Base-by-base conservation (phyloP, 1,139 yeast species). In the Suhomyces kunorum region DNA sequence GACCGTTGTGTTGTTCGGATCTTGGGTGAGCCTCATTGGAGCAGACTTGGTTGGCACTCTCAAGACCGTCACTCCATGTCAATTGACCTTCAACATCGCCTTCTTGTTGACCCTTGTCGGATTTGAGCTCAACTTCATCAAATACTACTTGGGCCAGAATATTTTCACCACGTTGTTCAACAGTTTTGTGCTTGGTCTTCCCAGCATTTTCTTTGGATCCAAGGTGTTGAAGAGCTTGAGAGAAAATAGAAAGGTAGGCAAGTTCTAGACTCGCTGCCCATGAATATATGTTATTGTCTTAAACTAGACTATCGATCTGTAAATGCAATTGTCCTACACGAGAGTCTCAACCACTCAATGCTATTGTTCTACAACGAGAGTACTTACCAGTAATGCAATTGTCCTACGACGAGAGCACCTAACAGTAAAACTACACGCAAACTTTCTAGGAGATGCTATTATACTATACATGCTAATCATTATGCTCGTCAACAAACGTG, bases 91-190 rank as follows among this genome's bases (percentile, higher is more conserved):
- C 61, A 63, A 78, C 55, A 53, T 63, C 14, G 74, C 74, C 3
- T 81, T 86, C 50, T 59, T 87, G 38, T 61, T 61, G 2, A 64
- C 82, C 3, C 58, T 89, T 34, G 57, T 75, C 14, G 80, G 79
- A 4, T 73, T 80, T 49, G 96, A 89, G 64, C 60, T 64, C 33
- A 69, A 78, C 17, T 87, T 89, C 53, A 62, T 76, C 49, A 74
- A 71, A 47, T 90, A 90, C 66, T 90, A 80, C 64, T 60, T 80
- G 49, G 85, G 87, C 22, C 70, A 78, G 29, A 72, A 87, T 17
- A 87, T 90, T 39, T 89, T 90, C 61, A 71, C 78, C 16, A 81
- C 95, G 1, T 59, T 89, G 36, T 68, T 71, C 47, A 71, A 78
- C 47, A 64, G 74, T 8, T 69, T 74, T 8, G 48, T 79, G 17